Percentiles rank a stretch among this genome's conserved stretches.
phyloP scores from a whole-genome alignment of 495 filamentous ascomycete species.

The Cercophora samala region DNA sequence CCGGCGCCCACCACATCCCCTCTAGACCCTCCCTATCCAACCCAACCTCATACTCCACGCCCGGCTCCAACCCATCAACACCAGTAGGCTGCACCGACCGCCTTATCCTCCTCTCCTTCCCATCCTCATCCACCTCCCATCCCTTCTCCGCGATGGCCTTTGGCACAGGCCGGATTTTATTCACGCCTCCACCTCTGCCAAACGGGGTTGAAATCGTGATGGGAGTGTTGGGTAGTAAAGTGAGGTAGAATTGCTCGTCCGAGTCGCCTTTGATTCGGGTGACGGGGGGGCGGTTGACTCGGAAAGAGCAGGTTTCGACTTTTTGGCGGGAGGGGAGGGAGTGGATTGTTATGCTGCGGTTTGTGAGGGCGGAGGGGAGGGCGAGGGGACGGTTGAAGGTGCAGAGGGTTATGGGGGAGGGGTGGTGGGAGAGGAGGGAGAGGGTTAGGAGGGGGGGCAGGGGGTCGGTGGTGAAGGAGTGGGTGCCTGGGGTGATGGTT shows the following conservation, averaged over 20 bases:
- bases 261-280: not conserved
- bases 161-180: not conserved
- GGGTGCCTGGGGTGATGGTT: not conserved
- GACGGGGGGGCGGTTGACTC: not conserved
- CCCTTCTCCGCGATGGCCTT: not conserved
- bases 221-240: not conserved
- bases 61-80: constrained; percentile 1
- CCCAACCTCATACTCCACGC: not conserved
- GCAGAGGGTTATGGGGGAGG: not conserved
- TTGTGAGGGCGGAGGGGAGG: not conserved
- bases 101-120: not conserved
- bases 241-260: not conserved
- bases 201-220: not conserved
- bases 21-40: not conserved
- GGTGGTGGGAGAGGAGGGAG: not conserved
- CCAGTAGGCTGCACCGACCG: not conserved
- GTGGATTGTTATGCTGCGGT: not conserved
- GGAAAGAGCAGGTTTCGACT: not conserved
- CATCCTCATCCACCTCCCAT: not conserved
- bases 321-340: not conserved
- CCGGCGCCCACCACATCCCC: not conserved
- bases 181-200: not conserved
- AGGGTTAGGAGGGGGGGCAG: constrained; percentile 1
- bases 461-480: constrained; percentile 2
- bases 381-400: not conserved